Percentiles rank a stretch among this genome's conserved stretches.
Conservation (phyloP, 164 flowering plant genomes). For the Magnolia kwangsiensis region DNA sequence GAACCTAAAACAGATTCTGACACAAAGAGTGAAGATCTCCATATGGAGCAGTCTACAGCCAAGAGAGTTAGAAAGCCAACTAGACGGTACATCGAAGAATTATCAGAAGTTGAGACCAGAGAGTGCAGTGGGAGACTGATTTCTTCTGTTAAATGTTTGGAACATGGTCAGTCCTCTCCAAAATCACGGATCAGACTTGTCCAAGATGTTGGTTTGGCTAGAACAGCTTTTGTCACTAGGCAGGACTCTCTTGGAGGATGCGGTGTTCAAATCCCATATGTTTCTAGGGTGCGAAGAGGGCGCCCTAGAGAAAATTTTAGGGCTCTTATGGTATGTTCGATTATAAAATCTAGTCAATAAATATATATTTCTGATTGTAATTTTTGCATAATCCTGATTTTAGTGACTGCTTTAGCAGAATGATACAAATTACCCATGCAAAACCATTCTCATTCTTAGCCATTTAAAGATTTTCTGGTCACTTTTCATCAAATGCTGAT, state of each 20-base stretch:
- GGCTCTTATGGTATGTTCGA: constrained; percentile 65
- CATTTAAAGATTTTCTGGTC: background rate
- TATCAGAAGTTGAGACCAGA: constrained; percentile 64
- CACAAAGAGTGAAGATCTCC: constrained; percentile 32
- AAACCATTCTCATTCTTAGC: background rate
- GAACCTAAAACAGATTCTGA: constrained; percentile 14
- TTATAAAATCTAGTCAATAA: background rate
- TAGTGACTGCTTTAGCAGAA: background rate
- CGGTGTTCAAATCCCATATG: constrained; percentile 79
- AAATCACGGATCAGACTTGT: constrained; percentile 30
- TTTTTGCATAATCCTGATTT: background rate
- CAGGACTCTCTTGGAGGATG: constrained; percentile 79
- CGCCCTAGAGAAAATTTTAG: constrained; percentile 80
- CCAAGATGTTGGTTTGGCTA: constrained; percentile 23
- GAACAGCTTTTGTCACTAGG: constrained; percentile 44
- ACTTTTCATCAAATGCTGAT: too few species aligned
- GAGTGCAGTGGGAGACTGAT: constrained; percentile 42
- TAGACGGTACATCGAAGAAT: constrained; percentile 87
- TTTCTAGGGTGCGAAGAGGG: constrained; percentile 73
- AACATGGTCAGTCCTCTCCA: constrained; percentile 23
- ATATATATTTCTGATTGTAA: background rate
- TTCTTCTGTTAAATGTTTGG: constrained; percentile 32
- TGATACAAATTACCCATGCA: too few species aligned
- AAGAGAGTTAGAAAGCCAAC: constrained; percentile 95
- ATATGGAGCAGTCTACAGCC: constrained; percentile 37